Evolutionary conservation across 2,329 filamentous ascomycete genomes (phyloP), one percentile per base, ranked within the genome.

Genomic region (Aspergillus ibericus): DNA sequence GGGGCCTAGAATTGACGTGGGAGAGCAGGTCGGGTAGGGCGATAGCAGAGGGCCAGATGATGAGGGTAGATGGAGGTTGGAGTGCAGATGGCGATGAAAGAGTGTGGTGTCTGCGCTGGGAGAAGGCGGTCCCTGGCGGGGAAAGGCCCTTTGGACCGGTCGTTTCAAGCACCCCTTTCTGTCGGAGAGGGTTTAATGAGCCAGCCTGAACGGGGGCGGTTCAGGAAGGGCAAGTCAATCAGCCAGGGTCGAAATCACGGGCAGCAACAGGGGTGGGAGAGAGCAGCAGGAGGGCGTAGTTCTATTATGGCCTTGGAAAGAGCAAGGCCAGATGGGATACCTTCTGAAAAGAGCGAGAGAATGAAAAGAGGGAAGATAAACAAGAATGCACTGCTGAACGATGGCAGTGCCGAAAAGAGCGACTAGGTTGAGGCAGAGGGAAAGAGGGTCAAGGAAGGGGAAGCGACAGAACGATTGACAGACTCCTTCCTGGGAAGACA

Each of bases 141-240:
- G 59, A 59, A 59, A 50, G 55, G 53, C 29, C 59, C 53, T 50
- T 42, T 35, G 53, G 53, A 51, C 57, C 49, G 60, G 60, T 48
- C 51, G 64, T 65, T 66, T 66, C 64, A 66, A 61, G 52, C 54
- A 34, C 59, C 64, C 63, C 61, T 62, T 65, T 63, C 55, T 54
- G 50, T 53, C 51, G 59, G 53, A 53, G 58, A 57, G 48, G 54
- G 48, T 49, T 59, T 61, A 62, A 56, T 63, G 59, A 58, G 51
- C 20, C 48, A 18, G 55, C 56, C 60, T 58, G 40, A 55, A 50
- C 34, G 40, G 55, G 52, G 55, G 52, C 48, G 53, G 54, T 20
- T 38, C 20, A 38, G 56, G 57, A 48, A 54, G 35, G 46, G 53
- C 15, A 44, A 44, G 22, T 56, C 56, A 44, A 32, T 56, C 56